Evolutionary conservation across 108 stramenopile genomes (phyloP).

Genomic region (Halocafeteria seosinensis): DNA sequence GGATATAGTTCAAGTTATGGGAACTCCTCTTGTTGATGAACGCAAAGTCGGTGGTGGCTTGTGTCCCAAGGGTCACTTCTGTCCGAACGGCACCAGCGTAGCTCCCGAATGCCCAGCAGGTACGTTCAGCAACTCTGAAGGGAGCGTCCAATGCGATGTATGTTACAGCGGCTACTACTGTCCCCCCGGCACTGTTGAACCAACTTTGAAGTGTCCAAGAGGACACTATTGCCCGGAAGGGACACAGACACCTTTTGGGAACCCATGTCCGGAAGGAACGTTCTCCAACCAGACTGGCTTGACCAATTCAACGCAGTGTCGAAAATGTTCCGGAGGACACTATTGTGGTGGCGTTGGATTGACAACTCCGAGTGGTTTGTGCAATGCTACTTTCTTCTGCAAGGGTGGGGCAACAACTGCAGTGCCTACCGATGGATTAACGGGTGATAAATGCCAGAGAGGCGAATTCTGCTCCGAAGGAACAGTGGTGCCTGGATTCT

Average conservation of each 20-base stretch:
- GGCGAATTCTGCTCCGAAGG: constrained; percentile 12
- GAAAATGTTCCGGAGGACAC: constrained; percentile 7
- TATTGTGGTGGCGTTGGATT: constrained; percentile 17
- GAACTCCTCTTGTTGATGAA: no score
- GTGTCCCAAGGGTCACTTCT: no score
- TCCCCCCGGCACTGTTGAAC: constrained; percentile 16
- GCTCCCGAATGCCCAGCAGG: no score
- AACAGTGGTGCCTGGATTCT: constrained; percentile 18
- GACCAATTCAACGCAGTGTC: neutral
- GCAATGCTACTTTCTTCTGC: constrained; percentile 27
- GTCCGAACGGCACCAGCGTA: no score
- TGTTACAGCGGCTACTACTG: constrained; percentile 17
- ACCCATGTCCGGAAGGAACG: neutral
- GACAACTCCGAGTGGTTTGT: constrained; percentile 5
- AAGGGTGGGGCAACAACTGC: constrained; percentile 12
- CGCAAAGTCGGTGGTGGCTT: no score
- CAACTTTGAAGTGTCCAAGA: constrained; percentile 9
- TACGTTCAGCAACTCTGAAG: neutral
- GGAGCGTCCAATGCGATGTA: neutral
- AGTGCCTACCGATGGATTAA: constrained; percentile 9
- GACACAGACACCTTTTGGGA: neutral
- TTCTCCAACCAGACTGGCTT: constrained; percentile 18
- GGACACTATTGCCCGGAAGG: neutral
- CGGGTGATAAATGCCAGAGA: constrained; percentile 2
- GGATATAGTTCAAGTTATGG: no score